phyloP scores from a whole-genome alignment of 2,329 filamentous ascomycete genomes.

The Fusarium veterinarium region DNA sequence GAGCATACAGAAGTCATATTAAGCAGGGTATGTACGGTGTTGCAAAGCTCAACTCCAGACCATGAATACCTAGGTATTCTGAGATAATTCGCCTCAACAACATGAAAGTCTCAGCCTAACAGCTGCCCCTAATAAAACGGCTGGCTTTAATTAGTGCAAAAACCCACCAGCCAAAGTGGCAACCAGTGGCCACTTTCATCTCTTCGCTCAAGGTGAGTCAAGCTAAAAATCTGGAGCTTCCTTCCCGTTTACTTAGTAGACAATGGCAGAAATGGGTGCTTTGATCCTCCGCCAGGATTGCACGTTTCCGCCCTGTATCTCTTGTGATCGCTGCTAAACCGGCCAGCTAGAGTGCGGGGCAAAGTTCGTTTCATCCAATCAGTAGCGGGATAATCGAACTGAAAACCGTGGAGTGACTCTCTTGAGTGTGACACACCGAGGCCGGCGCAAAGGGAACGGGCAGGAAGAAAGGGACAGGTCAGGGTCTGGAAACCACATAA shows the following conservation, averaged over 20 bases:
- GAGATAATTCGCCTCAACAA: neutral
- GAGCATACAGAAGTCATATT: neutral
- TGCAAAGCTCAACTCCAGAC: neutral
- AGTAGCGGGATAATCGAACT: slow-evolving; percentile 33
- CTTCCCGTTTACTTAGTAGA: neutral
- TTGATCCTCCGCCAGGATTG: slow-evolving; percentile 12
- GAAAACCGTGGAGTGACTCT: slow-evolving; percentile 36
- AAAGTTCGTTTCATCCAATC: slow-evolving; percentile 34
- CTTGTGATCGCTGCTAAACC: slow-evolving; percentile 19
- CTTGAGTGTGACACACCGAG: slow-evolving; percentile 41
- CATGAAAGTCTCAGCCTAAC: slow-evolving; percentile 11
- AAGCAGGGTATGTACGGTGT: neutral
- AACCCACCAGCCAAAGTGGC: slow-evolving; percentile 1
- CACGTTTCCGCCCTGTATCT: slow-evolving; percentile 9
- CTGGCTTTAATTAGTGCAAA: slow-evolving; percentile 3
- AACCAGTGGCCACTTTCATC: neutral
- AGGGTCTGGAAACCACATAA: slow-evolving; percentile 31
- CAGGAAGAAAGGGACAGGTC: slow-evolving; percentile 31
- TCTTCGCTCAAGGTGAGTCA: slow-evolving; percentile 16
- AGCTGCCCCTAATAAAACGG: neutral
- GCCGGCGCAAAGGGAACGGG: slow-evolving; percentile 40
- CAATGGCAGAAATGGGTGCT: slow-evolving; percentile 12
- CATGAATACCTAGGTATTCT: neutral
- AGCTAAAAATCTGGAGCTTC: slow-evolving; percentile 16
- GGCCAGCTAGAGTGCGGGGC: slow-evolving; percentile 28